phyloP scores from a whole-genome alignment of 2,329 filamentous ascomycete genomes.

The Ilyonectria mors-panacis region DNA sequence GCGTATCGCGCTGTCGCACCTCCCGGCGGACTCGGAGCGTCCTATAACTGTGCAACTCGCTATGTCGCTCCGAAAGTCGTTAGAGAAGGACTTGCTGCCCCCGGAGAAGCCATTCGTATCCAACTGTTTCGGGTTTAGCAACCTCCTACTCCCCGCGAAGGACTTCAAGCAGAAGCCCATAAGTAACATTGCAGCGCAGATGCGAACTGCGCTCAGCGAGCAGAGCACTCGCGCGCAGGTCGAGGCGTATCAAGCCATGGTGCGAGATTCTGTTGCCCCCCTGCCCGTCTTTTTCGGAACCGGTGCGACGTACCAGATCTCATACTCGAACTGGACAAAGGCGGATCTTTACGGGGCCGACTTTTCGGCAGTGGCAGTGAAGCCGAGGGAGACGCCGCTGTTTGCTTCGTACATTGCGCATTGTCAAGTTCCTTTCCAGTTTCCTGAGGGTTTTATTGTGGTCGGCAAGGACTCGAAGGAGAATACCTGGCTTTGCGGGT shows the following conservation, averaged over 20 bases:
- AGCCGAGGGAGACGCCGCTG: slow-evolving; percentile 5
- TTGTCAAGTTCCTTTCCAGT: slow-evolving; percentile 26
- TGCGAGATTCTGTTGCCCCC: slow-evolving; percentile 17
- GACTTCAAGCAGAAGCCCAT: slow-evolving; percentile 6
- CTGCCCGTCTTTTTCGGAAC: slow-evolving; percentile 18
- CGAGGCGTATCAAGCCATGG: slow-evolving; percentile 32
- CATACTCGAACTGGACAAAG: slow-evolving; percentile 22
- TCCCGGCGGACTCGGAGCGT: slow-evolving; percentile 3
- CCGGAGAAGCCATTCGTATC: slow-evolving; percentile 7
- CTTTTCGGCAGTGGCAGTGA: slow-evolving; percentile 8
- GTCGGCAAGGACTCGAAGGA: slow-evolving; percentile 26
- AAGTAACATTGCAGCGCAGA: not conserved
- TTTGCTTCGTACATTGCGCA: slow-evolving; percentile 20
- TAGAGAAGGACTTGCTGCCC: slow-evolving; percentile 18
- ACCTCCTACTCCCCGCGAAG: slow-evolving; percentile 11
- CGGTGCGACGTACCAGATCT: slow-evolving; percentile 13
- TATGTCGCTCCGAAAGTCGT: slow-evolving; percentile 17
- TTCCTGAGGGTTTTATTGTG: slow-evolving; percentile 30
- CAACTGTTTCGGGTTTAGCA: slow-evolving; percentile 20
- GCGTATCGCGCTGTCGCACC: slow-evolving; percentile 18
- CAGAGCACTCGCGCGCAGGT: slow-evolving; percentile 26
- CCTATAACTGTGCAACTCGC: slow-evolving; percentile 12
- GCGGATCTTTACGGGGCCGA: slow-evolving; percentile 11
- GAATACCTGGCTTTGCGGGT: slow-evolving; percentile 34
- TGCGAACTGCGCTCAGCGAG: slow-evolving; percentile 5